Percentiles rank a stretch among this genome's conserved stretches.
Evolutionary conservation across 352 stramenopile species (phyloP).

Genomic region (Phytophthora europaea): DNA sequence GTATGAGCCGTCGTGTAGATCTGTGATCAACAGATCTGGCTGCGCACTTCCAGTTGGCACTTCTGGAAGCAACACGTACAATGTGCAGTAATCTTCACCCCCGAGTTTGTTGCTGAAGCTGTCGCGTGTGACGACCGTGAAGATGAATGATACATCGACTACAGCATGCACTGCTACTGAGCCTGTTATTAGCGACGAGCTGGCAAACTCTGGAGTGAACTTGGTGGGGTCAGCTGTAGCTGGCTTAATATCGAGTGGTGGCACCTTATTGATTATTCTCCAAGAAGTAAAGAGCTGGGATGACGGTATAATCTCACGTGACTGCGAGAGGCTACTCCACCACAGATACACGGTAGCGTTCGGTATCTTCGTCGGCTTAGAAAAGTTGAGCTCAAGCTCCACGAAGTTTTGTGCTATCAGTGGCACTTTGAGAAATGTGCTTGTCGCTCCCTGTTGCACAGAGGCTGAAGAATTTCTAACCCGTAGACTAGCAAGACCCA

Average conservation of each 20-base stretch:
- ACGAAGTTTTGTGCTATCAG: constrained; percentile 54
- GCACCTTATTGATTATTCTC: constrained; percentile 67
- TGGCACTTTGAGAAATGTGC: constrained; percentile 17
- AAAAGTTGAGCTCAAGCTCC: constrained; percentile 58
- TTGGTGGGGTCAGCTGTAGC: constrained; percentile 33
- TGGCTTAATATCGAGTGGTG: constrained; percentile 52
- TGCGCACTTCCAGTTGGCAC: constrained; percentile 21
- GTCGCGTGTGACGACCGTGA: constrained; percentile 53
- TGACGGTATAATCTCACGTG: constrained; percentile 49
- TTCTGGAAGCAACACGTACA: constrained; percentile 53
- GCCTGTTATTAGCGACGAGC: neutral
- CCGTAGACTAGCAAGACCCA: constrained; percentile 44
- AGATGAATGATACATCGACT: constrained; percentile 35
- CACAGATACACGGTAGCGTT: constrained; percentile 50
- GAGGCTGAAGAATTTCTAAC: constrained; percentile 31
- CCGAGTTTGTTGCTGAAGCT: constrained; percentile 48
- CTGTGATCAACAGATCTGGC: constrained; percentile 34
- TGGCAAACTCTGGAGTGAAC: constrained; percentile 53
- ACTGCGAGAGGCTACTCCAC: constrained; percentile 71
- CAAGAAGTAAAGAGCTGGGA: constrained; percentile 62
- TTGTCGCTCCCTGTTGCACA: constrained; percentile 12
- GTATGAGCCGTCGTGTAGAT: constrained; percentile 57
- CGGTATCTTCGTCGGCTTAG: constrained; percentile 45
- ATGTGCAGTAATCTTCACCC: constrained; percentile 44
- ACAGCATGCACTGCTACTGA: constrained; percentile 19